phyloP scores from a whole-genome alignment of 805 yeast species.

The Nakazawaea holstii region DNA sequence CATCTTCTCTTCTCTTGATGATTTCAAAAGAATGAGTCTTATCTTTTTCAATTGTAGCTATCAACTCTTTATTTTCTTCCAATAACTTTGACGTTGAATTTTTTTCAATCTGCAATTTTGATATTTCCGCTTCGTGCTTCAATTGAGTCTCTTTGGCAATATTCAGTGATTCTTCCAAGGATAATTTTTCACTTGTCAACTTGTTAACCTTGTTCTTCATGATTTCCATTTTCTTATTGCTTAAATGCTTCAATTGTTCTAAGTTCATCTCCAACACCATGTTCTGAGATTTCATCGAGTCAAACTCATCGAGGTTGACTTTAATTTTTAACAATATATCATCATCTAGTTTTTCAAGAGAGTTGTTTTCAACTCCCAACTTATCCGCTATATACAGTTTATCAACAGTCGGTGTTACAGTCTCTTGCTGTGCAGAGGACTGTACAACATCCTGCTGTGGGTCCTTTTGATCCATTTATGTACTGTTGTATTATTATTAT shows the following conservation, averaged over 20 bases:
- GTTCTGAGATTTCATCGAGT: constrained; percentile 31
- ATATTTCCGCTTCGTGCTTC: constrained; percentile 14
- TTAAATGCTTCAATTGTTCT: constrained; percentile 33
- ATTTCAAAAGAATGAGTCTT: constrained; percentile 28
- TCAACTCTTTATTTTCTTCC: constrained; percentile 6
- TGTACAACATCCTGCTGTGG: not conserved
- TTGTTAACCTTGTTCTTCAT: constrained; percentile 24
- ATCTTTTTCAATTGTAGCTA: constrained; percentile 17
- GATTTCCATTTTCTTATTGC: constrained; percentile 25
- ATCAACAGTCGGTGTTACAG: not conserved
- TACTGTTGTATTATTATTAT: too few relatives aligned
- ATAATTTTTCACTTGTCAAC: constrained; percentile 18
- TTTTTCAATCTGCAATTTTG: constrained; percentile 11
- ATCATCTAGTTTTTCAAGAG: constrained; percentile 17
- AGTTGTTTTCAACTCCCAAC: constrained; percentile 22
- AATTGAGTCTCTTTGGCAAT: constrained; percentile 17
- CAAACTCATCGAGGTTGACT: constrained; percentile 26
- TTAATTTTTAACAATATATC: constrained; percentile 22
- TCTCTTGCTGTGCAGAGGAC: not conserved
- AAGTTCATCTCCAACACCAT: constrained; percentile 30
- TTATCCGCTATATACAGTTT: not conserved
- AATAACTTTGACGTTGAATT: constrained; percentile 6
- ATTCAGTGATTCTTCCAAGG: constrained; percentile 17
- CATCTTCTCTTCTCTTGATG: constrained; percentile 30
- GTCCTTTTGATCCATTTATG: not conserved